These are phyloP conservation scores for Eimeria praecox DNA, from an alignment of 169 alveolate species.

Conservation along the genomic window DNA sequence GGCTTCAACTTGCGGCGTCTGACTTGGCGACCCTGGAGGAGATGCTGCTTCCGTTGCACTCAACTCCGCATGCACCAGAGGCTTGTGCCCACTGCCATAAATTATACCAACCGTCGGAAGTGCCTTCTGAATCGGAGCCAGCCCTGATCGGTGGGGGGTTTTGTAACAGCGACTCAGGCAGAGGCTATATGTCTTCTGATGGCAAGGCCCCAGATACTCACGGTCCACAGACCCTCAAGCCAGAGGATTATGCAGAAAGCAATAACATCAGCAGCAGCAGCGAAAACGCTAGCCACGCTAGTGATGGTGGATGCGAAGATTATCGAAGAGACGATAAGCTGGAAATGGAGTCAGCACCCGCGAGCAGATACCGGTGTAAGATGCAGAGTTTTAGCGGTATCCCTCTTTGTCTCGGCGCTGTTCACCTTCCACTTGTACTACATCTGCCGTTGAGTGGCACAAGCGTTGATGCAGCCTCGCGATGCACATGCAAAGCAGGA, in stretches of 20 bases:
- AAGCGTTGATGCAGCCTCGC: background rate
- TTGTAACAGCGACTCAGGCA: background rate
- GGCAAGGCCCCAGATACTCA: background rate
- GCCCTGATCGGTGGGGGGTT: background rate
- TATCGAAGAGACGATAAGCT: background rate
- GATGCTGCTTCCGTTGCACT: slow-evolving; percentile 42
- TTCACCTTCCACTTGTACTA: slow-evolving; percentile 66
- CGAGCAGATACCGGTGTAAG: background rate
- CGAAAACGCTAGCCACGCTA: background rate
- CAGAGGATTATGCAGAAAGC: background rate
- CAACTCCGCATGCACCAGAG: background rate
- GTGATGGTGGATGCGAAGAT: background rate
- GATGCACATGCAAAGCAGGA: slow-evolving; percentile 21
- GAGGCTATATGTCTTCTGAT: background rate
- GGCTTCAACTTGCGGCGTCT: slow-evolving; percentile 71
- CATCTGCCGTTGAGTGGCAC: slow-evolving; percentile 1
- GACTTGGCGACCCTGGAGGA: slow-evolving; percentile 67
- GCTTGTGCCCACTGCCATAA: slow-evolving; percentile 31
- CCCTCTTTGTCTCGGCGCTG: slow-evolving; percentile 39
- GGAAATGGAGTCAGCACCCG: background rate
- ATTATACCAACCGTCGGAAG: background rate
- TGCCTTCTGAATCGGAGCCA: background rate
- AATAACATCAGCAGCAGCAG: background rate
- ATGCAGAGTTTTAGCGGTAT: background rate
- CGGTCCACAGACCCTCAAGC: background rate